Evolutionary conservation across 495 filamentous ascomycete species (phyloP).

Genomic region (Ramalina intermedia): DNA sequence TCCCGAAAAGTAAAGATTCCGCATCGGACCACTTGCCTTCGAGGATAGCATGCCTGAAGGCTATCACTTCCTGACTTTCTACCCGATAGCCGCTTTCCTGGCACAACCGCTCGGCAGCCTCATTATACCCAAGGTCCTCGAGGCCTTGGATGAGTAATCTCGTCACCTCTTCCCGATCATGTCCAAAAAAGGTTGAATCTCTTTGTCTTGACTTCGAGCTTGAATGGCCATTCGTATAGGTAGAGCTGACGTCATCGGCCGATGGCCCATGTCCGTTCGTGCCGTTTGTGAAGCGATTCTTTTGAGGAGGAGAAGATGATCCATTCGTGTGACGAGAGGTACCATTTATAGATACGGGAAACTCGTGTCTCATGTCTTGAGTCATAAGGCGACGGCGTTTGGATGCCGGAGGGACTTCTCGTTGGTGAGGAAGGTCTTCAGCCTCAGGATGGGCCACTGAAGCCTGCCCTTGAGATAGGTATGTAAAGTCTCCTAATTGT

Average conservation of each 20-base stretch:
- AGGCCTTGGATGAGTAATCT: conserved; percentile 85
- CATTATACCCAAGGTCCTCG: conserved; percentile 70
- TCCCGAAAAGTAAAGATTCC: conserved; percentile 62
- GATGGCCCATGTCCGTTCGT: conserved; percentile 36
- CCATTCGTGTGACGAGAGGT: conserved; percentile 36
- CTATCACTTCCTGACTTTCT: conserved; percentile 70
- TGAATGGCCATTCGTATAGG: conserved; percentile 32
- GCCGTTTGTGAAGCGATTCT: conserved; percentile 27
- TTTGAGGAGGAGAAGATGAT: conserved; percentile 20
- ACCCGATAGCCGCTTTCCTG: conserved; percentile 79
- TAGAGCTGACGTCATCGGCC: conserved; percentile 25
- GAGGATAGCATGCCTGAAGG: conserved; percentile 69
- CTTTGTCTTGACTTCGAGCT: conserved; percentile 21
- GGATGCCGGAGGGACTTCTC: conserved; percentile 23
- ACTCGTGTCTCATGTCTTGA: conserved; percentile 46
- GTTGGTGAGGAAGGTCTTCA: not conserved
- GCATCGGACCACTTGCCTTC: conserved; percentile 74
- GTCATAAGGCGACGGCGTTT: conserved; percentile 48
- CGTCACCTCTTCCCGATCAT: conserved; percentile 87
- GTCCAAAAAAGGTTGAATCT: conserved; percentile 49
- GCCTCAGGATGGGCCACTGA: not conserved
- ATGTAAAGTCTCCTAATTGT: not conserved
- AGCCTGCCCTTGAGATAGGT: not conserved
- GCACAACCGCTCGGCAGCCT: conserved; percentile 56
- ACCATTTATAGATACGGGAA: conserved; percentile 33